A percentile compares a stretch with the other conserved stretches of the same genome.
These are phyloP conservation scores for Ganoderma boninense DNA, from an alignment of 1,284 basidiomycete genomes.

Conservation along the genomic window DNA sequence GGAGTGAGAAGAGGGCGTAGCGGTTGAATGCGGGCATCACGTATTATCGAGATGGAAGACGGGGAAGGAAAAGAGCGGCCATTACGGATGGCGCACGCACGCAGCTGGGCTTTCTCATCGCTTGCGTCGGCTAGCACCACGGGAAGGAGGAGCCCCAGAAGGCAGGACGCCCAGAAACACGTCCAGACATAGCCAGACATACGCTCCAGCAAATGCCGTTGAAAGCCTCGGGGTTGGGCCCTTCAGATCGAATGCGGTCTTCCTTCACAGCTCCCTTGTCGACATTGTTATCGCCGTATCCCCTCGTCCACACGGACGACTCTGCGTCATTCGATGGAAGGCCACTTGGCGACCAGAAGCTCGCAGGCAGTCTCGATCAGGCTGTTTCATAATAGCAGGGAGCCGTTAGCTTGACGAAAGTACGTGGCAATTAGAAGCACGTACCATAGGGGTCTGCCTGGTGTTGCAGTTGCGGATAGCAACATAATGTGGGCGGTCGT, in stretches of 20 bases:
- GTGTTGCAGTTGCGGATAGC: not conserved
- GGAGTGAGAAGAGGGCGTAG: not conserved
- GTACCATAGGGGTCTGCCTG: not conserved
- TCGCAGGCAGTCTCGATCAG: not conserved
- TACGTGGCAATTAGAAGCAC: not conserved
- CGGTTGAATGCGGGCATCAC: not conserved
- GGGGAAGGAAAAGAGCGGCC: not conserved
- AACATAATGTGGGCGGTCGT: not conserved
- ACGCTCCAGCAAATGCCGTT: not conserved
- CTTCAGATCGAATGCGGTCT: conserved; percentile 6
- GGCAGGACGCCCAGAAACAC: not conserved
- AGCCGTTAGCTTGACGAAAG: not conserved
- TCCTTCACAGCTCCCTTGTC: not conserved
- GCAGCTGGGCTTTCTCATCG: not conserved
- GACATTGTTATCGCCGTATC: not conserved
- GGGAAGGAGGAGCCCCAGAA: conserved; percentile 6
- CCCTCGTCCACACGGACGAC: not conserved
- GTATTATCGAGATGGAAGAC: not conserved
- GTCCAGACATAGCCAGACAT: not conserved
- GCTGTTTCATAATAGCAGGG: not conserved
- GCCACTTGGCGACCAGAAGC: not conserved
- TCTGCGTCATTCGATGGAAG: not conserved
- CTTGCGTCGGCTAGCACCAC: conserved; percentile 7
- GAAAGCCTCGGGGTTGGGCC: not conserved
- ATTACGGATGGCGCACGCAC: not conserved